These are phyloP conservation scores for Globisporangium yorkense DNA, from an alignment of 352 stramenopile species.

Conservation along the genomic window DNA sequence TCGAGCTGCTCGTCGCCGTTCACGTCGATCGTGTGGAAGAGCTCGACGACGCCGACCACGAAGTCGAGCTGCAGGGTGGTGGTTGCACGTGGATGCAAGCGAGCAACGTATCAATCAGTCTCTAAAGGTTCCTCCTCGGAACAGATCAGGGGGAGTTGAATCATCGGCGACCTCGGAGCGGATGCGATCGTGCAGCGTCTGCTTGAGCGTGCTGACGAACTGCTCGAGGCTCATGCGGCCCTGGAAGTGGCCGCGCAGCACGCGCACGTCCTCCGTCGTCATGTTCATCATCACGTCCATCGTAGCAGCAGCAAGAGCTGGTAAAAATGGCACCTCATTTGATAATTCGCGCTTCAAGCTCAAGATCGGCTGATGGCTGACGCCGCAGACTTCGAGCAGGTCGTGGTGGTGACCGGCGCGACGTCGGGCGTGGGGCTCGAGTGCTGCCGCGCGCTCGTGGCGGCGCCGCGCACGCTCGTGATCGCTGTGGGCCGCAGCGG, in stretches of 20 bases:
- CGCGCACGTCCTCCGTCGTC: conserved; percentile 68
- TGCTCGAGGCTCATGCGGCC: conserved; percentile 44
- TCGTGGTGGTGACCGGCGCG: conserved; percentile 28
- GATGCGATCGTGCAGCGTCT: conserved; percentile 60
- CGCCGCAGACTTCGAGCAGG: conserved; percentile 1
- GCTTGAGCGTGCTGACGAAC: conserved; percentile 72
- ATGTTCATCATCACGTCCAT: conserved; percentile 89
- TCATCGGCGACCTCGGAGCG: conserved; percentile 23
- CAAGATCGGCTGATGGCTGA: no score
- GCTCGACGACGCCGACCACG: conserved; percentile 76
- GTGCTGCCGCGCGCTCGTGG: conserved; percentile 21
- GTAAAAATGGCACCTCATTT: no score
- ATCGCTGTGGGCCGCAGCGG: conserved; percentile 19
- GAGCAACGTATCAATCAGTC: no score
- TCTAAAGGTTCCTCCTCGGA: no score
- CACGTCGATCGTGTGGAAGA: conserved; percentile 89
- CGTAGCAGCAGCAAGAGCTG: neutral
- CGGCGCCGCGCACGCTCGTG: conserved; percentile 14
- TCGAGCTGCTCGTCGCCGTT: conserved; percentile 84
- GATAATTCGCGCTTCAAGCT: no score
- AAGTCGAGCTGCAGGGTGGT: conserved; percentile 50
- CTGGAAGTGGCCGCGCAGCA: conserved; percentile 48
- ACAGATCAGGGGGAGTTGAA: neutral
- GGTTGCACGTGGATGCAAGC: neutral
- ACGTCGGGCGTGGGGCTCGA: conserved; percentile 28